Percentiles rank a stretch among this genome's conserved stretches.
Evolutionary conservation across 2,329 filamentous ascomycete species (phyloP).

Genomic region (Emericellopsis atlantica): DNA sequence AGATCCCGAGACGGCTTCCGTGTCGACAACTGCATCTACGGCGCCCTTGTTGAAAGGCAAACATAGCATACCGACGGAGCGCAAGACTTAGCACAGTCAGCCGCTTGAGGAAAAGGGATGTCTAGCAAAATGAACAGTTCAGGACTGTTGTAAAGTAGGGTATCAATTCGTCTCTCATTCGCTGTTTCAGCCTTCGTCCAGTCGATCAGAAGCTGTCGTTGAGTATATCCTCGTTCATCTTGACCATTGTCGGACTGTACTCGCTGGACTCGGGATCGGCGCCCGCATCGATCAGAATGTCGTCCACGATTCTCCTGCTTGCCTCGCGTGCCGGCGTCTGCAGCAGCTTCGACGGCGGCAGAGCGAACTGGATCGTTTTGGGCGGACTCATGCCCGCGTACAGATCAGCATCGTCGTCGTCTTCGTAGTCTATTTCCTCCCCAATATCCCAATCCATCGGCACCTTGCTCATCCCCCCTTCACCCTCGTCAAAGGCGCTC

Average conservation of each 20-base stretch:
- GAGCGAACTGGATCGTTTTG: conserved; percentile 80
- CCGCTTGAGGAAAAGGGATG: too few relatives aligned
- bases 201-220: conserved; percentile 44
- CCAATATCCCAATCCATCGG: conserved; percentile 60
- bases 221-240: conserved; percentile 48
- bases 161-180: background rate
- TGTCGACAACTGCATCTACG: too few relatives aligned
- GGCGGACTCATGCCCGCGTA: conserved; percentile 75
- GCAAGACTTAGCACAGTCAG: too few relatives aligned
- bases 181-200: background rate
- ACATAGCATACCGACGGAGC: too few relatives aligned
- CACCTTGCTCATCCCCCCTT: conserved; percentile 17
- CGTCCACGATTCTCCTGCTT: conserved; percentile 68
- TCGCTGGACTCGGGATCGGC: conserved; percentile 42
- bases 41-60: too few relatives aligned
- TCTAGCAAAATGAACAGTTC: too few relatives aligned
- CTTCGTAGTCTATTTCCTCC: conserved; percentile 50
- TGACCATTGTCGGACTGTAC: conserved; percentile 53
- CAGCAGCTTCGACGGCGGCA: conserved; percentile 64
- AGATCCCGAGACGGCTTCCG: too few relatives aligned
- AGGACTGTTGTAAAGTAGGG: background rate
- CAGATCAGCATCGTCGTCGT: conserved; percentile 47
- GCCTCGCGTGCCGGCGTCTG: conserved; percentile 81
- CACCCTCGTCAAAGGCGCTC: conserved; percentile 30
- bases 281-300: conserved; percentile 65